Percentiles rank a stretch among this genome's conserved stretches.
phyloP scores from a whole-genome alignment of 2,329 filamentous ascomycete species.

The Grosmannia serpens region DNA sequence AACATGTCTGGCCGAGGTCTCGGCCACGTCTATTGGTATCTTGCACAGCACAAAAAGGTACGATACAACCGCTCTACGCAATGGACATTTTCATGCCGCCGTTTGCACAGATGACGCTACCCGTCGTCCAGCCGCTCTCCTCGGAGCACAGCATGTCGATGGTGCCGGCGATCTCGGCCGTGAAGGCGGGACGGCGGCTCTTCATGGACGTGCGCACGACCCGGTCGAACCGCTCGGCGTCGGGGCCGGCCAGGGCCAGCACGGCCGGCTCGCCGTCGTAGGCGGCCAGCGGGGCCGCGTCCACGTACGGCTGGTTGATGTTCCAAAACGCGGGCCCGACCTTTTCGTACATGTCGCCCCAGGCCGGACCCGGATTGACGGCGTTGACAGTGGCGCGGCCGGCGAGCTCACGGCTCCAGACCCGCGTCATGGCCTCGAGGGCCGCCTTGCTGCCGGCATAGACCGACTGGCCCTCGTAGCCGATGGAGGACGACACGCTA shows the following conservation, averaged over 20 bases:
- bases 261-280: not conserved
- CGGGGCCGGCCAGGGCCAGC: not conserved
- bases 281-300: not conserved
- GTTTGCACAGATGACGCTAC: slow-evolving; percentile 3
- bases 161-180: not conserved
- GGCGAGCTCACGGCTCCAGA: slow-evolving; percentile 46
- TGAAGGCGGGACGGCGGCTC: slow-evolving; percentile 15
- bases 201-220: not conserved
- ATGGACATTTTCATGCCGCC: slow-evolving; percentile 5
- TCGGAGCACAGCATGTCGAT: slow-evolving; percentile 2
- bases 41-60: too few species aligned
- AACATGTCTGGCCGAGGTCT: too few species aligned
- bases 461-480: slow-evolving; percentile 41
- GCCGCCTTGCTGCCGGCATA: slow-evolving; percentile 38
- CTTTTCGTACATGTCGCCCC: not conserved
- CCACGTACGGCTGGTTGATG: not conserved
- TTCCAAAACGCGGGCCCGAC: not conserved
- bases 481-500: slow-evolving; percentile 37
- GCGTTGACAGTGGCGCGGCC: slow-evolving; percentile 46
- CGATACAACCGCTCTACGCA: not conserved
- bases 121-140: not conserved
- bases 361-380: slow-evolving; percentile 42
- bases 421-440: slow-evolving; percentile 47
- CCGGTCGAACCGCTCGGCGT: not conserved
- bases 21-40: too few species aligned